These are phyloP conservation scores for Citrullus amarus DNA, from an alignment of 306 rosid species.

Conservation along the genomic window DNA sequence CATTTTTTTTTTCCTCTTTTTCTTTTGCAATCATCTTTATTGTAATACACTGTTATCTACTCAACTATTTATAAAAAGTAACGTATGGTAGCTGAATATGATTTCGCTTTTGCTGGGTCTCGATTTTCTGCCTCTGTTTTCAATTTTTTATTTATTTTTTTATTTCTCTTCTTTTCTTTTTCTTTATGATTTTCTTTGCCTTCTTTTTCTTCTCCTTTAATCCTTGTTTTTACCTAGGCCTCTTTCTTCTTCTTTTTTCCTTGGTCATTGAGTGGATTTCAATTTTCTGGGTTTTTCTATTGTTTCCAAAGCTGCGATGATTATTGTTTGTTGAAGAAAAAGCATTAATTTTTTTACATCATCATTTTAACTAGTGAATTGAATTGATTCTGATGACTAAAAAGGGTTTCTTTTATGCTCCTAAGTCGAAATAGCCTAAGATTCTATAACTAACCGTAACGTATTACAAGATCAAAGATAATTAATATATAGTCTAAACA, in stretches of 20 bases:
- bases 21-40: neutral
- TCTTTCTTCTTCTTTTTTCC: neutral
- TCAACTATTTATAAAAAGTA: neutral
- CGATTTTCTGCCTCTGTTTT: neutral
- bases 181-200: neutral
- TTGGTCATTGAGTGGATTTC: neutral
- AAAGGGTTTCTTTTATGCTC: neutral
- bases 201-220: neutral
- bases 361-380: neutral
- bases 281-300: neutral
- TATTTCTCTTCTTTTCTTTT: neutral
- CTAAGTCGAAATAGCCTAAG: neutral
- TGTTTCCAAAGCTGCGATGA: neutral
- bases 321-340: neutral
- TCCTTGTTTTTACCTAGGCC: neutral
- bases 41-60: neutral
- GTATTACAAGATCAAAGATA: neutral
- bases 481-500: neutral
- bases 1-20: neutral
- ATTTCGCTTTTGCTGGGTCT: neutral
- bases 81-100: neutral
- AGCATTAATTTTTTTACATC: neutral
- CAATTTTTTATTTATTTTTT: neutral
- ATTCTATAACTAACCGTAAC: neutral
- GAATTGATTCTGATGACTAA: neutral